phyloP scores from a whole-genome alignment of 768 basidiomycete species.

The Panus rudis region DNA sequence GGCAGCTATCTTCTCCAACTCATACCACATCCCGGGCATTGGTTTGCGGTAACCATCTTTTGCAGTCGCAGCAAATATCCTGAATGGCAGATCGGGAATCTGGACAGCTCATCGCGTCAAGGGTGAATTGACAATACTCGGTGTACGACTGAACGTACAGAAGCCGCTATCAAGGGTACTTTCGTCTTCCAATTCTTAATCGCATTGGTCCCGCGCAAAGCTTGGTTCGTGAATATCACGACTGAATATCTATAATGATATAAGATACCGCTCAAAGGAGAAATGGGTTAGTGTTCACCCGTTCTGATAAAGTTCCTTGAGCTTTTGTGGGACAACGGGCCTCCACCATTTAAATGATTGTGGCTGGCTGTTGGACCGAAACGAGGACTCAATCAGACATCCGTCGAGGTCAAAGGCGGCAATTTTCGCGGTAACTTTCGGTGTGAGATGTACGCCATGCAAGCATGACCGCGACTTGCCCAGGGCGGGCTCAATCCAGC shows the following conservation, averaged over 20 bases:
- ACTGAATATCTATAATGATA: slow-evolving; percentile 48
- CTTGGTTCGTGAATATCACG: slow-evolving; percentile 81
- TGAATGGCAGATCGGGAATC: slow-evolving; percentile 72
- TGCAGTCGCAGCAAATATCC: slow-evolving; percentile 67
- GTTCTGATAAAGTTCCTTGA: slow-evolving; percentile 50
- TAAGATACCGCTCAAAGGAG: background rate
- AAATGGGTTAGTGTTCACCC: slow-evolving; percentile 40
- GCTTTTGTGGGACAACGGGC: slow-evolving; percentile 47
- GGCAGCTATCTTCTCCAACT: slow-evolving; percentile 55
- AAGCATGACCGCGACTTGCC: slow-evolving; percentile 28
- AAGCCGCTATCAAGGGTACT: slow-evolving; percentile 57
- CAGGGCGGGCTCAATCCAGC: slow-evolving; percentile 25
- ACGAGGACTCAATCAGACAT: slow-evolving; percentile 54
- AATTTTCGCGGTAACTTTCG: slow-evolving; percentile 45
- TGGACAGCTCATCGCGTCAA: too few relatives aligned
- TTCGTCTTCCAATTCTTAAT: slow-evolving; percentile 73
- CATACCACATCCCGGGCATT: slow-evolving; percentile 80
- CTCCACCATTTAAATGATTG: slow-evolving; percentile 77
- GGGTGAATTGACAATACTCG: too few relatives aligned
- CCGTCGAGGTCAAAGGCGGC: slow-evolving; percentile 86
- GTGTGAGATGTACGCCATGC: slow-evolving; percentile 31
- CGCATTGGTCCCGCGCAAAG: slow-evolving; percentile 33
- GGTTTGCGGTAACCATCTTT: slow-evolving; percentile 81
- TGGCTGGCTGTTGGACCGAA: slow-evolving; percentile 19
- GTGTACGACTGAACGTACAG: slow-evolving; percentile 31